Conservation (phyloP, 2,329 filamentous ascomycete species). For the Colletotrichum liaoningense region DNA sequence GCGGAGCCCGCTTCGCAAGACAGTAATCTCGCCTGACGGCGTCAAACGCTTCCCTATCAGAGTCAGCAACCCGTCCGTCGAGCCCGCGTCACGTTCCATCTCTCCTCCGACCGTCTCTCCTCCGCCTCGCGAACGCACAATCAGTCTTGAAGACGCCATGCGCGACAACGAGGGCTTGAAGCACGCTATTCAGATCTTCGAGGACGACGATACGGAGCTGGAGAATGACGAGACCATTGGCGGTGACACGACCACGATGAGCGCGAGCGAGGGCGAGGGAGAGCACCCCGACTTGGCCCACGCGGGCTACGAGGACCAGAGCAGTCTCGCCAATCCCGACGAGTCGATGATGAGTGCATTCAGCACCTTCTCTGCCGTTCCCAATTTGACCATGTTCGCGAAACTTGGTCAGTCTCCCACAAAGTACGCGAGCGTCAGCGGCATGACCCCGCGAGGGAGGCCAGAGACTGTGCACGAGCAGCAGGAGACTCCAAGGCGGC, state of each 20-base stretch:
- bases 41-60: slow-evolving; percentile 73
- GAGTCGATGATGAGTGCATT: slow-evolving; percentile 85
- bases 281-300: slow-evolving; percentile 39
- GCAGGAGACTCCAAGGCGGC: slow-evolving; percentile 45
- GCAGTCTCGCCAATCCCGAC: slow-evolving; percentile 65
- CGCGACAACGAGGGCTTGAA: slow-evolving; percentile 66
- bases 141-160: slow-evolving; percentile 65
- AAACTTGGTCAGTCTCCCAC: slow-evolving; percentile 75
- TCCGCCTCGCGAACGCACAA: slow-evolving; percentile 47
- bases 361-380: slow-evolving; percentile 90
- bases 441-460: slow-evolving; percentile 51
- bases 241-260: slow-evolving; percentile 35
- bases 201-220: slow-evolving; percentile 57
- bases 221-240: slow-evolving; percentile 24
- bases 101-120: slow-evolving; percentile 30
- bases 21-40: slow-evolving; percentile 42
- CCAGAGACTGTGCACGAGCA: slow-evolving; percentile 49
- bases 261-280: slow-evolving; percentile 35
- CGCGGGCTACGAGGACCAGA: slow-evolving; percentile 45
- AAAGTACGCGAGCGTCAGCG: slow-evolving; percentile 58
- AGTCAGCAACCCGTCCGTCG: slow-evolving; percentile 51
- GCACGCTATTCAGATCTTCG: slow-evolving; percentile 71
- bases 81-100: slow-evolving; percentile 32
- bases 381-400: slow-evolving; percentile 86
- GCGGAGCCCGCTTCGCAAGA: slow-evolving; percentile 54